Percentiles rank a stretch among this genome's conserved stretches.
phyloP scores from a whole-genome alignment of 441 rosid genomes.

The Gossypium schwendimanii region DNA sequence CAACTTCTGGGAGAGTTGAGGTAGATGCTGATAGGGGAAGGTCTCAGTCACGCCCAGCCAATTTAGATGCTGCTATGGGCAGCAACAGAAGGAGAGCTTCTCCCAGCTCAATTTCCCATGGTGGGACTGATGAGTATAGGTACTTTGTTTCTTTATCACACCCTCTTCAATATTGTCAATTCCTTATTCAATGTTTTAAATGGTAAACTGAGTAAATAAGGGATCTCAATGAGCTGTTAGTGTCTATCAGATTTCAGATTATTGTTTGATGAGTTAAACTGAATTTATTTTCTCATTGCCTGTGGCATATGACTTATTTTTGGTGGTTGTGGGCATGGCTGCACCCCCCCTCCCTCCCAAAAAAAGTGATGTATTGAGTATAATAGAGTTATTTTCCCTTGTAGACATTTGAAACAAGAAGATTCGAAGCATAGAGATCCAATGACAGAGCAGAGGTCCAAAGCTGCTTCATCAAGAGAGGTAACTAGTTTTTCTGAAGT shows the following conservation, averaged over 20 bases:
- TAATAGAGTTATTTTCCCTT: slow-evolving; percentile 16
- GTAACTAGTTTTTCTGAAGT: slow-evolving; percentile 43
- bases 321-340: not conserved
- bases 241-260: not conserved
- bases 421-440: slow-evolving; percentile 44
- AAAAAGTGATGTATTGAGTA: slow-evolving; percentile 6
- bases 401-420: slow-evolving; percentile 53
- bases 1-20: slow-evolving; percentile 46
- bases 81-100: slow-evolving; percentile 42
- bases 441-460: slow-evolving; percentile 43
- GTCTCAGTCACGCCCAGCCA: slow-evolving; percentile 53
- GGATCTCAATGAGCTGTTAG: not conserved
- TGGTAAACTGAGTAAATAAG: not conserved
- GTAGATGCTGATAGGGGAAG: slow-evolving; percentile 60
- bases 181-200: not conserved
- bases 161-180: slow-evolving; percentile 5
- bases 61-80: slow-evolving; percentile 26
- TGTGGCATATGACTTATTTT: not conserved
- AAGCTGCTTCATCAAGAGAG: slow-evolving; percentile 56
- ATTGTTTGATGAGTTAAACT: not conserved
- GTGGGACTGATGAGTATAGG: slow-evolving; percentile 68
- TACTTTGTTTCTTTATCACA: slow-evolving; percentile 20
- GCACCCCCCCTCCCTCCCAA: not conserved
- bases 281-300: not conserved
- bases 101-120: slow-evolving; percentile 52